Percentiles rank a stretch among this genome's conserved stretches.
Conservation (phyloP, 2,329 filamentous ascomycete genomes). For the Botrytis aclada region DNA sequence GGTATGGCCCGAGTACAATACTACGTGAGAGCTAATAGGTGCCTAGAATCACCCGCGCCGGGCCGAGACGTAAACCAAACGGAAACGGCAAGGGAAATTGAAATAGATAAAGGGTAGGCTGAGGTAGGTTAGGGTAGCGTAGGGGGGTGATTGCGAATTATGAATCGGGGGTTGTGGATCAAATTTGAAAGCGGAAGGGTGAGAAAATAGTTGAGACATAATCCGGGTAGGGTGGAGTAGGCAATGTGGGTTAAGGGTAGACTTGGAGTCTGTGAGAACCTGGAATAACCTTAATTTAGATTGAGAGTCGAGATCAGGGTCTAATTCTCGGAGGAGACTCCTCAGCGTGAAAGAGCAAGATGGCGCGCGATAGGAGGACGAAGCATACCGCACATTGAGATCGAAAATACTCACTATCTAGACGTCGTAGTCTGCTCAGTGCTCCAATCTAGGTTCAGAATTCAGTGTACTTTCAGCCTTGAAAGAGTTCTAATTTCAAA, state of each 20-base stretch:
- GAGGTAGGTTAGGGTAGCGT: background rate
- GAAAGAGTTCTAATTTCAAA: background rate
- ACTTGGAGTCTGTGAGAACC: background rate
- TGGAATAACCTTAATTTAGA: background rate
- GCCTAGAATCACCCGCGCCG: background rate
- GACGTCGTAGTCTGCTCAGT: background rate
- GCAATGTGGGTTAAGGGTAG: background rate
- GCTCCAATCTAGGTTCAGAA: background rate
- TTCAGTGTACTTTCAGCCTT: background rate
- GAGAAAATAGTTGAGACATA: background rate
- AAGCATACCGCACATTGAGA: background rate
- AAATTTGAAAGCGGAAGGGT: background rate
- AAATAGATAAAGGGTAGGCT: background rate
- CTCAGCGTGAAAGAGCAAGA: background rate
- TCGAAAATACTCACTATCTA: background rate
- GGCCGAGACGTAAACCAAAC: background rate
- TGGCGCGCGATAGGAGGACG: background rate
- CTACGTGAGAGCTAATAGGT: background rate
- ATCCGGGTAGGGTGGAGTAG: background rate
- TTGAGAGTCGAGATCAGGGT: background rate
- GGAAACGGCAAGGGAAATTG: background rate
- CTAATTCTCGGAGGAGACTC: background rate
- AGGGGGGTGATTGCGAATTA: background rate
- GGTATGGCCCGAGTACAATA: slow-evolving; percentile 9
- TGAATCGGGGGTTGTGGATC: background rate